phyloP scores from a whole-genome alignment of 73 alveolate genomes.

The Stentor coeruleus region DNA sequence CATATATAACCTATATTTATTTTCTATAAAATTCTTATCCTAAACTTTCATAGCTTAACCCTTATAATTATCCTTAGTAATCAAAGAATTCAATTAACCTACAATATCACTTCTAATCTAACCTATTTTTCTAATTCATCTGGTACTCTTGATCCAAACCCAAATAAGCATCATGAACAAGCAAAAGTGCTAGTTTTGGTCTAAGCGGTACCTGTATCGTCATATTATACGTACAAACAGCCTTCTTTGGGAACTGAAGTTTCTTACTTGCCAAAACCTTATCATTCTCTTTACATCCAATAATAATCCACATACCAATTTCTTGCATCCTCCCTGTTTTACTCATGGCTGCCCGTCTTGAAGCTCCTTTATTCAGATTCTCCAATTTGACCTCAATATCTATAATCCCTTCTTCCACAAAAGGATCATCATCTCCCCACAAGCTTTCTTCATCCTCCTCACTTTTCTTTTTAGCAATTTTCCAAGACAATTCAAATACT shows the following conservation, averaged over 20 bases:
- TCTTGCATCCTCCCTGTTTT: constrained; percentile 77
- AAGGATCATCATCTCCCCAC: constrained; percentile 57
- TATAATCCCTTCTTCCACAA: constrained; percentile 74
- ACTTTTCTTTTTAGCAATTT: constrained; percentile 57
- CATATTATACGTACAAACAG: constrained; percentile 53
- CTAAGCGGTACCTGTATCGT: constrained; percentile 69
- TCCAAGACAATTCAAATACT: constrained; percentile 62
- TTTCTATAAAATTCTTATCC: too few relatives aligned
- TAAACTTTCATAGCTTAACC: too few relatives aligned
- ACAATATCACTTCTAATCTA: too few relatives aligned
- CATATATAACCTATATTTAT: too few relatives aligned
- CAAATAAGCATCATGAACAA: constrained; percentile 81
- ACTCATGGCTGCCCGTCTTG: constrained; percentile 55
- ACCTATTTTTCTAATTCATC: constrained; percentile 38
- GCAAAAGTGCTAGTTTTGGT: constrained; percentile 53
- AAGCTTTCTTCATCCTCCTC: constrained; percentile 61
- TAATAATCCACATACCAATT: constrained; percentile 77
- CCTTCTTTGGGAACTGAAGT: constrained; percentile 57
- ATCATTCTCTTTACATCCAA: constrained; percentile 70
- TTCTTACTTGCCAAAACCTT: constrained; percentile 79
- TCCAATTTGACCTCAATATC: constrained; percentile 56
- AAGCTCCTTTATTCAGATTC: constrained; percentile 46
- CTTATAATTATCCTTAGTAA: too few relatives aligned
- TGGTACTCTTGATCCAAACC: constrained; percentile 81
- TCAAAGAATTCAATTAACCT: too few relatives aligned